A percentile compares a stretch with the other conserved stretches of the same genome.
phyloP scores from a whole-genome alignment of 2,329 filamentous ascomycete genomes.

The Nemania sp. region DNA sequence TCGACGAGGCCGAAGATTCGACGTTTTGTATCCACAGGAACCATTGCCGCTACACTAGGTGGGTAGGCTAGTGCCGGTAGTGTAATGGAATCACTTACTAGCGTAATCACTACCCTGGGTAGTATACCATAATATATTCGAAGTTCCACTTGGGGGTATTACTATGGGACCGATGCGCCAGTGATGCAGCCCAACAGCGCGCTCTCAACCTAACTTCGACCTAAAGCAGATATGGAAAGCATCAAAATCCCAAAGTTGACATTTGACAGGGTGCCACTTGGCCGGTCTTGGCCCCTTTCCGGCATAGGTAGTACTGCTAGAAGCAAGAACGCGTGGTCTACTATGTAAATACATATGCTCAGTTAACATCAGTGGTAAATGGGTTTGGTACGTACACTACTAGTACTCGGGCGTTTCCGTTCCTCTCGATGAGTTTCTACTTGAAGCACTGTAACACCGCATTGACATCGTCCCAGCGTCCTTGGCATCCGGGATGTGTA shows the following conservation, averaged over 20 bases:
- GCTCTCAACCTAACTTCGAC: neutral
- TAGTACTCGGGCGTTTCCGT: neutral
- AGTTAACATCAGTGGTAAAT: conserved; percentile 8
- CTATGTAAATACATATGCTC: too few relatives aligned
- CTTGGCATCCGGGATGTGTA: conserved; percentile 16
- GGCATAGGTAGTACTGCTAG: neutral
- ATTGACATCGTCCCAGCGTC: conserved; percentile 2
- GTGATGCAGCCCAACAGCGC: neutral
- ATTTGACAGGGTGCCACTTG: conserved; percentile 9
- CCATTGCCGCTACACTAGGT: neutral
- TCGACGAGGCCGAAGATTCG: neutral
- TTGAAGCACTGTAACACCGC: neutral
- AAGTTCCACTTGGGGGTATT: conserved; percentile 7
- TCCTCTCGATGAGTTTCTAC: conserved; percentile 4
- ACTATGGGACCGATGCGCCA: conserved; percentile 8
- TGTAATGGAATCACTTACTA: neutral
- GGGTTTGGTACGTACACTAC: conserved; percentile 4
- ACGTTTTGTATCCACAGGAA: neutral
- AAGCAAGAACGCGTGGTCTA: conserved; percentile 2
- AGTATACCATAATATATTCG: neutral
- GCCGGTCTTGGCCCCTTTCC: conserved; percentile 26
- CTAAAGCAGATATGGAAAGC: neutral
- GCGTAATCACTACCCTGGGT: neutral
- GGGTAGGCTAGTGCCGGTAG: too few relatives aligned
- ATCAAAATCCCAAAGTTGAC: neutral